These are phyloP conservation scores for Solanum commersonii DNA, from an alignment of 257 asterid genomes.

Conservation along the genomic window DNA sequence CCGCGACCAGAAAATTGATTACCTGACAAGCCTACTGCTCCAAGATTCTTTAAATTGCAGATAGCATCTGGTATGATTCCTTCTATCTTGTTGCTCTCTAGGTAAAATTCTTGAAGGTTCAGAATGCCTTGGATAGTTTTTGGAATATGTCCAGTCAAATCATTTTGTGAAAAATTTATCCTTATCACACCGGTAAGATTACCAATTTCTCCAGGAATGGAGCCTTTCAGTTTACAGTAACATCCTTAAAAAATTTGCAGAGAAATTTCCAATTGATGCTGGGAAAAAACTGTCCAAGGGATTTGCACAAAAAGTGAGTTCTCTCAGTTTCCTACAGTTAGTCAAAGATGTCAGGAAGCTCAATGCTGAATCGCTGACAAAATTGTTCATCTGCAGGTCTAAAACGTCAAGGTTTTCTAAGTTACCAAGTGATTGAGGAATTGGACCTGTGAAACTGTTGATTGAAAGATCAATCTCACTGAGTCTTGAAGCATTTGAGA, in stretches of 20 bases:
- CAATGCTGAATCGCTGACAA: background rate
- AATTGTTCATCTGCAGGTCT: background rate
- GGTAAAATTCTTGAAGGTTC: background rate
- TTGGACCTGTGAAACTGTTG: slow-evolving; percentile 11
- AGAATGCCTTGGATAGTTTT: background rate
- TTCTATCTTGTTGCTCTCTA: background rate
- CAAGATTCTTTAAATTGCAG: background rate
- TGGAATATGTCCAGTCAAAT: background rate
- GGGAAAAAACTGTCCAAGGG: background rate
- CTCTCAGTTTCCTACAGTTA: background rate
- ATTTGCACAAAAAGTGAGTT: rapidly evolving
- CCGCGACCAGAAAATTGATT: background rate
- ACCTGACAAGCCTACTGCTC: background rate
- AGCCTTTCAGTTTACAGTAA: background rate
- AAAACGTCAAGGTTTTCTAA: background rate
- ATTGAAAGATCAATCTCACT: background rate
- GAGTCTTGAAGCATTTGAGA: slow-evolving; percentile 18
- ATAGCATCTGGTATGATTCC: background rate
- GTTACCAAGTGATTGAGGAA: slow-evolving; percentile 12
- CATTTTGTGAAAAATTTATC: background rate
- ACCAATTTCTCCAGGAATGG: background rate
- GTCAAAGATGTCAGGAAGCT: background rate
- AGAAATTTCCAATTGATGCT: background rate
- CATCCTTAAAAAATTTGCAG: background rate
- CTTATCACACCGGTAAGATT: background rate